Evolutionary conservation across 371 early-diverging fungal genomes (phyloP).

Genomic region (Dinochytrium kinnereticum): DNA sequence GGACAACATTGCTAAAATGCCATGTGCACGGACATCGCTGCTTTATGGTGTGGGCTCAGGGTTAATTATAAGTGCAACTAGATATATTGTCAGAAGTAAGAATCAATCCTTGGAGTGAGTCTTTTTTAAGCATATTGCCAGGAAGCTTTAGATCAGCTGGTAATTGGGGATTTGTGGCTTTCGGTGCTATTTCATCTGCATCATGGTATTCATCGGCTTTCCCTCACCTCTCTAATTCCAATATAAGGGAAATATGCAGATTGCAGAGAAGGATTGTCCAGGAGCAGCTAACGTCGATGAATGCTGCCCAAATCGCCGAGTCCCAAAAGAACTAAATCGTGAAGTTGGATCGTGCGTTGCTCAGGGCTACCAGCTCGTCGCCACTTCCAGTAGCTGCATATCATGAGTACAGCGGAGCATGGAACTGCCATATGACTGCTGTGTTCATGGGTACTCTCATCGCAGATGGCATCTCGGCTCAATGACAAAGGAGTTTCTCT

Average conservation of each 20-base stretch:
- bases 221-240: background rate
- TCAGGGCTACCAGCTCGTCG: no score
- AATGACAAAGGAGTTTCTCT: no score
- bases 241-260: background rate
- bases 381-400: no score
- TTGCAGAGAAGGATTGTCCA: conserved; percentile 1
- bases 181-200: background rate
- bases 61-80: background rate
- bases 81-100: background rate
- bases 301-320: background rate
- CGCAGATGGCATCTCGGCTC: no score
- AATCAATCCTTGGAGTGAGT: no score
- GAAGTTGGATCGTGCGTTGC: background rate
- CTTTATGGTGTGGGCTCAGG: background rate
- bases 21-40: background rate
- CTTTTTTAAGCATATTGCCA: no score
- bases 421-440: no score
- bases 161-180: background rate
- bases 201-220: background rate
- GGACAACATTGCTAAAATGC: background rate
- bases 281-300: background rate
- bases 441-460: no score
- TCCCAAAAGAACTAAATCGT: background rate
- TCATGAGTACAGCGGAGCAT: no score
- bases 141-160: background rate